Conservation (phyloP, 2,329 filamentous ascomycete genomes). For the Hypoxylon sp. region DNA sequence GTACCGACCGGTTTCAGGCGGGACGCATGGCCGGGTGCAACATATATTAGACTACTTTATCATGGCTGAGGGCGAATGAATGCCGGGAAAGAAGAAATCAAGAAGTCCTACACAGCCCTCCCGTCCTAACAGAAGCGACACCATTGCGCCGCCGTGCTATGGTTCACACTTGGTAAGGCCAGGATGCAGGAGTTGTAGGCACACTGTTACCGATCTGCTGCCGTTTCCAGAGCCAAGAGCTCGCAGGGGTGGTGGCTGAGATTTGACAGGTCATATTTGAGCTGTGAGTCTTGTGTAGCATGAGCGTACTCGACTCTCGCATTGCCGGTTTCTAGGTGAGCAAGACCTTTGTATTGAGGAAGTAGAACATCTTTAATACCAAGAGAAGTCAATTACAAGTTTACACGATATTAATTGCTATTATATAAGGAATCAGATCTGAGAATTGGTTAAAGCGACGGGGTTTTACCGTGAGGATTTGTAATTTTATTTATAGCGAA, state of each 20-base stretch:
- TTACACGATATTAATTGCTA: no score
- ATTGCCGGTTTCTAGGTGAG: no score
- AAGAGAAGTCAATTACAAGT: no score
- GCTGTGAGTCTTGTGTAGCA: no score
- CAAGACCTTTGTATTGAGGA: no score
- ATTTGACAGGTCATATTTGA: neutral
- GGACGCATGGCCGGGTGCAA: neutral
- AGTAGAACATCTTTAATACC: no score
- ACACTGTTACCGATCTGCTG: neutral
- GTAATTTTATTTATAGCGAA: no score
- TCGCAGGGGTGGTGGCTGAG: neutral
- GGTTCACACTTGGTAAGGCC: neutral
- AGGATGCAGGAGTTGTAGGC: neutral
- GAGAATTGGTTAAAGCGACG: no score
- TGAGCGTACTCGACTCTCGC: no score
- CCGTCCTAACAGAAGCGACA: neutral
- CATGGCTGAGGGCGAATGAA: neutral
- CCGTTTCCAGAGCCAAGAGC: neutral
- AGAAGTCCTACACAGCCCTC: neutral
- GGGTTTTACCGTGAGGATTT: no score
- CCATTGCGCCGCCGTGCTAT: neutral
- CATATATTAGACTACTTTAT: neutral
- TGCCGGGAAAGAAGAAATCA: neutral
- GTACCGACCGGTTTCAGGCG: neutral
- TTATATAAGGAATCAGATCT: no score